These are phyloP conservation scores for Alternaria solani DNA, from an alignment of 2,329 filamentous ascomycete genomes.

Conservation along the genomic window DNA sequence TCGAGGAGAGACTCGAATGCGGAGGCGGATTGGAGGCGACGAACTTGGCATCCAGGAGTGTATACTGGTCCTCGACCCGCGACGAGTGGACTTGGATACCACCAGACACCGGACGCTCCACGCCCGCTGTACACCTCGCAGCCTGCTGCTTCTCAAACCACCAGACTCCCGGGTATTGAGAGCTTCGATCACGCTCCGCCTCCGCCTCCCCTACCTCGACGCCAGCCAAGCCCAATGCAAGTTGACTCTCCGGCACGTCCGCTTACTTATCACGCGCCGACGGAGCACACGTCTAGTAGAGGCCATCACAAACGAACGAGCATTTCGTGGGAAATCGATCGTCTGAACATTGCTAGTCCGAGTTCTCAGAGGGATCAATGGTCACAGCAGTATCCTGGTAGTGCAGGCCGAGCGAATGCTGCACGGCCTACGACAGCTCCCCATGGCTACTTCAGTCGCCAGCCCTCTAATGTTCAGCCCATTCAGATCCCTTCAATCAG, in stretches of 20 bases:
- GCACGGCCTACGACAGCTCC: constrained; percentile 49
- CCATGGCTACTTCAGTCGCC: constrained; percentile 47
- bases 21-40: constrained; percentile 80
- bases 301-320: constrained; percentile 46
- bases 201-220: constrained; percentile 67
- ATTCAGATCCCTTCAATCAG: constrained; percentile 44
- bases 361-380: constrained; percentile 49
- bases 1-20: constrained; percentile 72
- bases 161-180: constrained; percentile 87
- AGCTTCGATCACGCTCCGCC: constrained; percentile 82
- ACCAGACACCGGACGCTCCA: constrained; percentile 73
- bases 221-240: constrained; percentile 78
- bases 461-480: constrained; percentile 28
- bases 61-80: constrained; percentile 66
- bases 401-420: constrained; percentile 27
- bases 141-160: constrained; percentile 64
- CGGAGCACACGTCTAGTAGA: constrained; percentile 34
- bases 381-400: constrained; percentile 40
- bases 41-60: constrained; percentile 90
- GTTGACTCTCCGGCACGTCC: constrained; percentile 65
- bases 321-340: constrained; percentile 70
- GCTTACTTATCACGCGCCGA: constrained; percentile 49
- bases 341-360: constrained; percentile 68
- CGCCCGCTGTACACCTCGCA: constrained; percentile 63
- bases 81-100: constrained; percentile 77